Percentiles rank a stretch among this genome's conserved stretches.
Conservation (phyloP, 345 rosid species). For the Eucalyptus fibrosa region DNA sequence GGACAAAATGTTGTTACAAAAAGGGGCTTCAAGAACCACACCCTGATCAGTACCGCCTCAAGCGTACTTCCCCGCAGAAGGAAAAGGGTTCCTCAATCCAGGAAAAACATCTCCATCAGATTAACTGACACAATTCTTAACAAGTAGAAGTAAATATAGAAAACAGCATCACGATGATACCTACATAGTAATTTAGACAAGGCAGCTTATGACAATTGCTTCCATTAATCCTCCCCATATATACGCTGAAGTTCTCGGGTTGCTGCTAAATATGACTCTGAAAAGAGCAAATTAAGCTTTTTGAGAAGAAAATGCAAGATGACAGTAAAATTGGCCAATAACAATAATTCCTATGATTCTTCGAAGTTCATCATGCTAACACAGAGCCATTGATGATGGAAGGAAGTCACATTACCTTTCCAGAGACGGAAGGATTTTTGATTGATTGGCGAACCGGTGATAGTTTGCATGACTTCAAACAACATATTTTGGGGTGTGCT, state of each 20-base stretch:
- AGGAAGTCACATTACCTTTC: conserved; percentile 46
- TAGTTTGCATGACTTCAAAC: conserved; percentile 71
- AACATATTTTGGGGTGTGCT: conserved; percentile 69
- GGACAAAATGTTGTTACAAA: not conserved
- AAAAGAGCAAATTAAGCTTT: not conserved
- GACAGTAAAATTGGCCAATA: not conserved
- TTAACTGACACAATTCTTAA: not conserved
- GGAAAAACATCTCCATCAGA: not conserved
- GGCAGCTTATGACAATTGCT: not conserved
- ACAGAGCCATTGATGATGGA: not conserved
- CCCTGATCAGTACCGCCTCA: not conserved
- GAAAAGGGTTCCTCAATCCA: not conserved
- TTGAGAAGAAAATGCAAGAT: not conserved
- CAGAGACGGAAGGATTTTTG: conserved; percentile 83
- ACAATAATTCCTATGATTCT: not conserved
- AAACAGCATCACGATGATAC: not conserved
- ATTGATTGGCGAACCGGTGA: conserved; percentile 83
- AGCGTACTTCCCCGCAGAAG: not conserved
- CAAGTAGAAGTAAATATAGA: not conserved
- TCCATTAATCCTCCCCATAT: conserved; percentile 60
- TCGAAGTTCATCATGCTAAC: not conserved
- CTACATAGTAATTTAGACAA: not conserved
- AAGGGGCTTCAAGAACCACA: not conserved
- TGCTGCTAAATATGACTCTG: conserved; percentile 92
- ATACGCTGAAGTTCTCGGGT: conserved; percentile 87